These are phyloP conservation scores for Corylus americana DNA, from an alignment of 306 rosid species.

Conservation along the genomic window DNA sequence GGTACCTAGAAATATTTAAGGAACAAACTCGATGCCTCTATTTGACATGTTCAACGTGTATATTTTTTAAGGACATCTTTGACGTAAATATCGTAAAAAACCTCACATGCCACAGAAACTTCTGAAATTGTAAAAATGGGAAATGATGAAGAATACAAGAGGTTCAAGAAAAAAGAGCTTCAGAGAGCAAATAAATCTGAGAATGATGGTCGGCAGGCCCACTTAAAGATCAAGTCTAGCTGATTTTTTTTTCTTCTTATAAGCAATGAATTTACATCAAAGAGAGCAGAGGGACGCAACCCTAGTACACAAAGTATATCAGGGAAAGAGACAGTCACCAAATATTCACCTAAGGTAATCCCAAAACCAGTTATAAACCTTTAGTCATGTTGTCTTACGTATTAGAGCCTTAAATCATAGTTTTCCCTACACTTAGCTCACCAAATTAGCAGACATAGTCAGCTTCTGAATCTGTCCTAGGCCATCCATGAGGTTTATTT, in stretches of 20 bases:
- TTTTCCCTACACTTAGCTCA: not conserved
- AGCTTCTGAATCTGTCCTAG: not conserved
- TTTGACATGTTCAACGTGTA: not conserved
- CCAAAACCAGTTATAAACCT: not conserved
- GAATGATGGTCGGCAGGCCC: too few species aligned
- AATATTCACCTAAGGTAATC: too few species aligned
- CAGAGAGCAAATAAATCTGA: too few species aligned
- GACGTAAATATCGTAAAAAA: not conserved
- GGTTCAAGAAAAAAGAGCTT: too few species aligned
- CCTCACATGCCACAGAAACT: not conserved
- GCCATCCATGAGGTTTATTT: not conserved
- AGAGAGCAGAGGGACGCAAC: too few species aligned
- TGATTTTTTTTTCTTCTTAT: too few species aligned
- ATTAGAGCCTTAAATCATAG: not conserved
- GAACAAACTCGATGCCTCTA: slow-evolving; percentile 29
- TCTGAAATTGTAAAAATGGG: not conserved
- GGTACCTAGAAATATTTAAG: slow-evolving; percentile 77
- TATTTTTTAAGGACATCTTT: not conserved
- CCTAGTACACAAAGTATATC: too few species aligned
- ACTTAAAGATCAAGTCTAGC: too few species aligned
- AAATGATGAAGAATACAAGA: too few species aligned
- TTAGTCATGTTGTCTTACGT: not conserved
- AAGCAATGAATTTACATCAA: too few species aligned
- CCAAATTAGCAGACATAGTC: too few species aligned
- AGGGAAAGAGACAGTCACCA: too few species aligned